Base-by-base conservation (phyloP, 1,139 yeast genomes). In the Geotrichum candidum region DNA sequence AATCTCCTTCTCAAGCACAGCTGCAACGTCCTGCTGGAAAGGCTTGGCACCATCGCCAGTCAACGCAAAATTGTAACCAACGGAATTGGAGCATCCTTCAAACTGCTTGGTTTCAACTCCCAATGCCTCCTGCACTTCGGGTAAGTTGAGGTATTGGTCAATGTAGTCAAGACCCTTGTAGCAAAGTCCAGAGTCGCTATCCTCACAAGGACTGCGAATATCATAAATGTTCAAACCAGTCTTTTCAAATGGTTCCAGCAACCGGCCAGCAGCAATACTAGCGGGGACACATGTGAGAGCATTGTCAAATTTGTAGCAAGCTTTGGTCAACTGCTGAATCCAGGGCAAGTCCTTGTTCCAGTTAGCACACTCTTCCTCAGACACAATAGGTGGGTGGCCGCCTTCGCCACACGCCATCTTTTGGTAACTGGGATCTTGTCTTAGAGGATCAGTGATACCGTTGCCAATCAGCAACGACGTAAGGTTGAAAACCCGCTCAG, bases 361-460 rank as follows among this genome's bases (percentile, higher is more conserved):
- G 58, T 80, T 78, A 61, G 85, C 82, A 79, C 99, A 94, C 74
- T 88, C 87, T 66, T 87, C 92, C 58, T 87, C 89, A 50, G 82
- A 79, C 70, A 94, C 79, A 10, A 91, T 96, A 10, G 96, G 80
- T 51, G 88, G 87, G 68, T 86, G 88, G 56, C 97, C 98, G 72
- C 96, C 96, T 70, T 84, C 80, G 67, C 97, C 97, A 77, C 99
- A 94, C 11, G 97, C 98, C 99, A 94, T 94, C 75, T 96, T 96
- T 78, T 89, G 88, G 77, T 90, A 94, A 75, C 85, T 85, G 69
- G 87, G 88, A 75, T 88, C 89, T 78, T 94, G 99, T 66, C 85
- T 84, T 74, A 90, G 83, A 18, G 96, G 92, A 76, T 94, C 98
- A 61, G 97, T 91, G 72, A 94, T 84, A 63, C 99, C 99, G 74